Evolutionary conservation across 257 asterid genomes (phyloP).

Genomic region (Knoxia roxburghii): DNA sequence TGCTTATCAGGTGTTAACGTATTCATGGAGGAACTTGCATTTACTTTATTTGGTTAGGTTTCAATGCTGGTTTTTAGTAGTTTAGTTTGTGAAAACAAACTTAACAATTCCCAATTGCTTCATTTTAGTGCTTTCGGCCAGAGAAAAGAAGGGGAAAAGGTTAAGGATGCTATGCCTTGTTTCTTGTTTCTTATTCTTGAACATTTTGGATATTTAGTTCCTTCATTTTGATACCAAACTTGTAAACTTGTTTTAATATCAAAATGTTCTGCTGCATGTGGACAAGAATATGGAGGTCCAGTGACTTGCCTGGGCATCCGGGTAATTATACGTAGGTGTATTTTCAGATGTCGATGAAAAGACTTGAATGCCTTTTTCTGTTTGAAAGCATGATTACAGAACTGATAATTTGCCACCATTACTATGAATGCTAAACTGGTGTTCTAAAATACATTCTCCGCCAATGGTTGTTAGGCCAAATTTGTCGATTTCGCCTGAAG

Average conservation of each 20-base stretch:
- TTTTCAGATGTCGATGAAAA: neutral
- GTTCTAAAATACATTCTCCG: slow-evolving; percentile 9
- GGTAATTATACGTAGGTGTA: no score
- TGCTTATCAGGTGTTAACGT: neutral
- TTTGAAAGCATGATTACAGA: neutral
- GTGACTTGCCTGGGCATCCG: no score
- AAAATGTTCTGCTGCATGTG: neutral
- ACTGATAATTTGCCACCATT: neutral
- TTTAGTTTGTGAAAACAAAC: neutral
- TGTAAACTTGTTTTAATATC: neutral
- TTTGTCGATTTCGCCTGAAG: slow-evolving; percentile 87
- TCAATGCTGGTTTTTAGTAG: neutral
- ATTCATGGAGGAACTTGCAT: neutral
- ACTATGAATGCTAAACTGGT: neutral
- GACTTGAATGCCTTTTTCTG: neutral
- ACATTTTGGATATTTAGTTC: neutral
- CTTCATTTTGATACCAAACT: neutral
- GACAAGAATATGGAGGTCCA: neutral
- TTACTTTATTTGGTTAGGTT: neutral
- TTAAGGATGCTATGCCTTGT: neutral
- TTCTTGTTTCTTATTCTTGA: neutral
- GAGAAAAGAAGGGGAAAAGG: neutral
- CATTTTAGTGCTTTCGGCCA: neutral
- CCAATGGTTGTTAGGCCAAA: slow-evolving; percentile 42
- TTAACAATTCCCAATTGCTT: no score